Evolutionary conservation across 768 basidiomycete species (phyloP), one percentile per base, ranked within the genome.

Genomic region (Mycena pura): DNA sequence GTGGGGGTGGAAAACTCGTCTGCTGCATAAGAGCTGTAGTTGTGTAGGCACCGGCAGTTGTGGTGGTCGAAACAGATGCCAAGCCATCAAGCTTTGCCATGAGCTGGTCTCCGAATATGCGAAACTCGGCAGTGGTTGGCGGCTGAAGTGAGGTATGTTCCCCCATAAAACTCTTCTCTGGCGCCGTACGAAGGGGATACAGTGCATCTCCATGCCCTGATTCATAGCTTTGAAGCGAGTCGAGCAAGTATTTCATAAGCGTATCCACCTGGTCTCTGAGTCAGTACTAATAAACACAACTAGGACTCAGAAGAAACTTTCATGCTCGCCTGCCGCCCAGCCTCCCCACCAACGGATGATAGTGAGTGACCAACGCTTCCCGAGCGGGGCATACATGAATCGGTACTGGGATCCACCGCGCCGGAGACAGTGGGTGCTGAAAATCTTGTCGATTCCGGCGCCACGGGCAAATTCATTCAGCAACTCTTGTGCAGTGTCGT

Each of bases 301-400:
- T 40, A 29, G 9, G 5, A 10, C n/a, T 27, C 11, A 31, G 3
- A 9, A 17, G 11, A 25, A 32, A 68, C 73, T 34, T 43, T 78
- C 78, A 48, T 76, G 70, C 57, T 80, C 77, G 0, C 72, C 69
- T 24, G 65, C 64, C 15, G 77, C 77, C 80, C 78, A 80, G 11
- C 78, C 77, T 0, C 78, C 80, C 78, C 80, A 82, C 79, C 78
- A 81, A 6, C 67, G 68, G 5, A 80, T 70, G 2, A 43, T 65
- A 8, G 51, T 65, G 19, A 82, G 59, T 0, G 75, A 69, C 79
- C 80, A 82, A 4, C 71, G 64, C 40, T 75, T 50, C 0, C 73
- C 71, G 5, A 74, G 15, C 0, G 74, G 78, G 2, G 78, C 76
- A 57, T 65, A 74, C 68, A 80, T 79, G 49, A 80, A 76, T 0